These are phyloP conservation scores for Sphagnum fallax DNA, from an alignment of 228 moss, liverwort and hornwort species.

Conservation along the genomic window DNA sequence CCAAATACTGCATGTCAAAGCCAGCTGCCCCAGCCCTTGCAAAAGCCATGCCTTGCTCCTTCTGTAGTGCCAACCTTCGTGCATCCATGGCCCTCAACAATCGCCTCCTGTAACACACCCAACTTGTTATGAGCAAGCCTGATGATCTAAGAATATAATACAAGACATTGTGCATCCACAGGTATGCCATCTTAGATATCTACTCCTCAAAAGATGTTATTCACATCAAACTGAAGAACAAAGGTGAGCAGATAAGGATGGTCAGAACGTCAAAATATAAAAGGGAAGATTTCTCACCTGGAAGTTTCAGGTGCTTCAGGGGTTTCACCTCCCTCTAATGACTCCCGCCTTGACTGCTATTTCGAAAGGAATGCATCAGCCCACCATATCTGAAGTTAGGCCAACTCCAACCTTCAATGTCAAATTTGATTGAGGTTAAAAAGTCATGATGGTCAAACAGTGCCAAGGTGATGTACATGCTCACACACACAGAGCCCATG, in stretches of 20 bases:
- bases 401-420: background rate
- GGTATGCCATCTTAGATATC: background rate
- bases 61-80: constrained; percentile 56
- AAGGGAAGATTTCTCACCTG: constrained; percentile 19
- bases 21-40: constrained; percentile 63
- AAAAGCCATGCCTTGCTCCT: constrained; percentile 69
- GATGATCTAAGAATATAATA: background rate
- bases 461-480: too few relatives aligned
- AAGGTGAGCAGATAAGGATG: background rate
- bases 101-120: constrained; percentile 27
- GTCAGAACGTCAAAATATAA: background rate
- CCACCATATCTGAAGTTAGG: background rate
- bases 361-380: background rate
- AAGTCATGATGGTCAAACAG: too few relatives aligned
- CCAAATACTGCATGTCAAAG: constrained; percentile 61
- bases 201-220: background rate
- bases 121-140: background rate
- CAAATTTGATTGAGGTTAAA: background rate
- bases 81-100: constrained; percentile 67
- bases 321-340: constrained; percentile 48
- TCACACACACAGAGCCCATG: too few relatives aligned
- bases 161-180: too few relatives aligned
- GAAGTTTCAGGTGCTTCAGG: constrained; percentile 47
- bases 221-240: background rate
- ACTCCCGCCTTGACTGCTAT: constrained; percentile 44